Evolutionary conservation across 148 eudicot genomes (phyloP).

Genomic region (Pouteria glomerata): DNA sequence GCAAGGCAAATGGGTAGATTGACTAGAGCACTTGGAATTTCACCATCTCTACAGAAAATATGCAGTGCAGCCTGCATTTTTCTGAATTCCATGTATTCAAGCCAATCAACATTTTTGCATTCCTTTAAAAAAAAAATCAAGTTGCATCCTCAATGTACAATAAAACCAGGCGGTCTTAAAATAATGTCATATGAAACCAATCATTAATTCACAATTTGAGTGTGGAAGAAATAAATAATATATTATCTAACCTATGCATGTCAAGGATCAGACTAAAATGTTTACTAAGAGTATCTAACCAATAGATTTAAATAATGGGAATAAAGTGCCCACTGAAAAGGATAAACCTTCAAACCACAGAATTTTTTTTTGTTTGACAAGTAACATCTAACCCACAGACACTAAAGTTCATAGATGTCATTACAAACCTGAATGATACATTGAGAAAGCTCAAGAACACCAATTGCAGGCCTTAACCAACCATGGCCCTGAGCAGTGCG

Average conservation of each 20-base stretch:
- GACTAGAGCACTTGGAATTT: background rate
- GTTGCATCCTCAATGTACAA: too few relatives aligned
- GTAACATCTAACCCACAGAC: background rate
- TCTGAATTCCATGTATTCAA: background rate
- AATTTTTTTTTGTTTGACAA: too few relatives aligned
- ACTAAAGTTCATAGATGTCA: background rate
- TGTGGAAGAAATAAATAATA: too few relatives aligned
- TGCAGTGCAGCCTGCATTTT: background rate
- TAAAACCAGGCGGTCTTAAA: background rate
- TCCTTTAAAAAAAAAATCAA: background rate
- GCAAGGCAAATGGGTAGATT: background rate
- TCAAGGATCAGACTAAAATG: background rate
- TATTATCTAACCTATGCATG: background rate
- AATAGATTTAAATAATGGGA: too few relatives aligned
- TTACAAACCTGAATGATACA: conserved; percentile 68
- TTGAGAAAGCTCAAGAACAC: conserved; percentile 91
- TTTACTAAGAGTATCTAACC: too few relatives aligned
- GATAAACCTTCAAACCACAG: too few relatives aligned
- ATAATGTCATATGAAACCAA: background rate
- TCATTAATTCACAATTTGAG: background rate
- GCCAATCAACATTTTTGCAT: background rate
- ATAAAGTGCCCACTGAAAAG: too few relatives aligned
- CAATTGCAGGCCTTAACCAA: conserved; percentile 95
- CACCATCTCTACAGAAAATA: background rate
- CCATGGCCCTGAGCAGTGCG: conserved; percentile 91